Evolutionary conservation across 208 protist species (phyloP).

Genomic region (Trypanosoma avium): DNA sequence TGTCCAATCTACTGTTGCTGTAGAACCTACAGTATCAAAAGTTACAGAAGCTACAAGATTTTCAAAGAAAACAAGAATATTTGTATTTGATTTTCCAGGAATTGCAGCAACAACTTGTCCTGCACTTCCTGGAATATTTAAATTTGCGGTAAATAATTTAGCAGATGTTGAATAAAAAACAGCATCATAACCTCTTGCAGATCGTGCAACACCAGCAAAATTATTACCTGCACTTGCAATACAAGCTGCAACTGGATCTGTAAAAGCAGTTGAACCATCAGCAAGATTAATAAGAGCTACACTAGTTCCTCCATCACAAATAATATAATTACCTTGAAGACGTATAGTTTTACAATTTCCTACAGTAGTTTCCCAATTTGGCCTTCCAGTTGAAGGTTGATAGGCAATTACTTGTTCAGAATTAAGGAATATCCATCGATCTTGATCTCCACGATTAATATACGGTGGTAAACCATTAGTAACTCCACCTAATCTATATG

Average conservation of each 20-base stretch:
- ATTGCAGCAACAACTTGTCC: slow-evolving; percentile 5
- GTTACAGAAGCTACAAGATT: slow-evolving; percentile 4
- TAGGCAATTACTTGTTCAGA: not conserved
- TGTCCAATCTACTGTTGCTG: slow-evolving; percentile 3
- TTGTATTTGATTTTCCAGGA: slow-evolving; percentile 8
- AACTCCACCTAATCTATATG: not conserved
- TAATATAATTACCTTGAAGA: slow-evolving; percentile 1
- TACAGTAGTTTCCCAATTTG: slow-evolving; percentile 5
- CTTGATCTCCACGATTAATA: slow-evolving; percentile 3
- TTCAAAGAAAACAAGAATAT: slow-evolving; percentile 23
- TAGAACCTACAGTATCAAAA: not conserved
- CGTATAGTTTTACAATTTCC: slow-evolving; percentile 6
- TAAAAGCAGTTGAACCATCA: not conserved
- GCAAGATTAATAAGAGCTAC: slow-evolving; percentile 5
- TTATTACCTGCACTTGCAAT: slow-evolving; percentile 1
- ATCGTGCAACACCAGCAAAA: slow-evolving; percentile 17
- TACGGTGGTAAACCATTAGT: slow-evolving; percentile 6
- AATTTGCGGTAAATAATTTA: not conserved
- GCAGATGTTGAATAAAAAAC: slow-evolving; percentile 6
- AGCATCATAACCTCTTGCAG: not conserved
- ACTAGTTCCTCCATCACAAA: slow-evolving; percentile 14
- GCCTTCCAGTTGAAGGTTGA: slow-evolving; percentile 5
- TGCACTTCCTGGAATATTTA: not conserved
- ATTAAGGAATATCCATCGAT: slow-evolving; percentile 12
- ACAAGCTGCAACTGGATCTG: not conserved